Conservation (phyloP, 805 yeast species). For the Saccharomycopsis malanga region DNA sequence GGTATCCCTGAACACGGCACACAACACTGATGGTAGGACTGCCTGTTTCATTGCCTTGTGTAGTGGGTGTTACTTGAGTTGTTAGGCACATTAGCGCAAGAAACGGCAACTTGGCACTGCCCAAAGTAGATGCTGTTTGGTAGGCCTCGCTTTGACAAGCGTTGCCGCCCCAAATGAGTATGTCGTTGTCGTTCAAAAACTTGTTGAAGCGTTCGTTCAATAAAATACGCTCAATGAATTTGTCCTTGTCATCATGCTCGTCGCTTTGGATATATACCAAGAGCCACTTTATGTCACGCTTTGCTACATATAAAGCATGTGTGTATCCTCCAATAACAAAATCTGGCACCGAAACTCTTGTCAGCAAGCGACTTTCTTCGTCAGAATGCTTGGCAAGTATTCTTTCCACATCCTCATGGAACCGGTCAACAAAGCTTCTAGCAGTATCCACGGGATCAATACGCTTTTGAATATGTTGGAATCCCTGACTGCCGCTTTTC, state of each 20-base stretch:
- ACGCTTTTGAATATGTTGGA: not conserved
- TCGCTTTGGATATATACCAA: slow-evolving; percentile 68
- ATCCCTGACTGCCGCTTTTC: no score
- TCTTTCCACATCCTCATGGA: slow-evolving; percentile 37
- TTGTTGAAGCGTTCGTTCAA: slow-evolving; percentile 43
- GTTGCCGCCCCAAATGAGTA: slow-evolving; percentile 84
- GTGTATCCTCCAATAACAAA: slow-evolving; percentile 72
- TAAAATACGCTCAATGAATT: slow-evolving; percentile 48
- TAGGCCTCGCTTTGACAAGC: slow-evolving; percentile 74
- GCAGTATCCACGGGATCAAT: slow-evolving; percentile 50
- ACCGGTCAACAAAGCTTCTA: slow-evolving; percentile 40
- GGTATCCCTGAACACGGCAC: slow-evolving; percentile 54
- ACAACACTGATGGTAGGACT: slow-evolving; percentile 56
- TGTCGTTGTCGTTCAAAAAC: slow-evolving; percentile 42
- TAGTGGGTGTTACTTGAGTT: slow-evolving; percentile 42
- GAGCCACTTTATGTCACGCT: slow-evolving; percentile 63
- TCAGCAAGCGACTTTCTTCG: slow-evolving; percentile 24
- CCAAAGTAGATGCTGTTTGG: slow-evolving; percentile 71
- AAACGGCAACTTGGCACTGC: slow-evolving; percentile 73
- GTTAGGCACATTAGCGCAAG: slow-evolving; percentile 70
- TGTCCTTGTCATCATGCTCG: slow-evolving; percentile 54
- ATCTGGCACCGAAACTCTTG: slow-evolving; percentile 23
- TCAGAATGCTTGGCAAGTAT: slow-evolving; percentile 3
- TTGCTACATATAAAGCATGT: slow-evolving; percentile 65
- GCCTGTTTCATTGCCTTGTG: slow-evolving; percentile 46